Base-by-base conservation (phyloP, 2,329 filamentous ascomycete species). In the Penicillium psychrosexuale region DNA sequence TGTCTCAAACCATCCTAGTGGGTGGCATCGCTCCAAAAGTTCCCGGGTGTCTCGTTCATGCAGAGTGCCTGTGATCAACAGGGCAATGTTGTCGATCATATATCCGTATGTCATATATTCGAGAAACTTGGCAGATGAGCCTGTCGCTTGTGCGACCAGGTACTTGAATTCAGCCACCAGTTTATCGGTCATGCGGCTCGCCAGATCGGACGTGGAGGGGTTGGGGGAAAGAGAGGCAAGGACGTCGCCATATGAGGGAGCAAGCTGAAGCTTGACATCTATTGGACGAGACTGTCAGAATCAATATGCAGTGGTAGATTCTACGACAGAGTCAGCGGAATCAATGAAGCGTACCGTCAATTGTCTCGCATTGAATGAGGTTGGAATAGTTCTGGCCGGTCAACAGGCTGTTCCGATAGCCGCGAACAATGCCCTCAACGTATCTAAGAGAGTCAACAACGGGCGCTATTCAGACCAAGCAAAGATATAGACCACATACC, bases 31-130 rank as follows among this genome's bases (percentile, higher is more conserved):
- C 71, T 97, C 94, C 51, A 99, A 80, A 60, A 99, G 84, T 77
- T 99, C 94, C 57, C 92, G 87, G 3, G 94, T 99, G 74, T 99
- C 94, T 72, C 94, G 86, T 78, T 99, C 95, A 77, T 99, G 94
- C 30, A 99, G 84, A 12, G 94, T 99, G 59, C 94, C 94, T 22
- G 94, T 99, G 75, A 99, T 99, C 69, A 99, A 85, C 38, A 99
- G 87, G 37, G 95, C 94, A 50, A 99, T 91, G 69, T 99, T 99
- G 78, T 99, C 94, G 76, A 99, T 99, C 94, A 99, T 99, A 82
- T 99, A 99, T 59, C 92, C 93, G 74, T 99, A 99, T 1, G 94
- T 99, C 58, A 99, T 81, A 76, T 96, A 99, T 75, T 97, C 91
- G 84, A 99, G 91, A 75, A 99, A 99, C 72, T 90, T 91, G 60